A percentile compares a stretch with the other conserved stretches of the same genome.
These are phyloP conservation scores for Terfezia claveryi DNA, from an alignment of 495 filamentous ascomycete genomes.

Conservation along the genomic window DNA sequence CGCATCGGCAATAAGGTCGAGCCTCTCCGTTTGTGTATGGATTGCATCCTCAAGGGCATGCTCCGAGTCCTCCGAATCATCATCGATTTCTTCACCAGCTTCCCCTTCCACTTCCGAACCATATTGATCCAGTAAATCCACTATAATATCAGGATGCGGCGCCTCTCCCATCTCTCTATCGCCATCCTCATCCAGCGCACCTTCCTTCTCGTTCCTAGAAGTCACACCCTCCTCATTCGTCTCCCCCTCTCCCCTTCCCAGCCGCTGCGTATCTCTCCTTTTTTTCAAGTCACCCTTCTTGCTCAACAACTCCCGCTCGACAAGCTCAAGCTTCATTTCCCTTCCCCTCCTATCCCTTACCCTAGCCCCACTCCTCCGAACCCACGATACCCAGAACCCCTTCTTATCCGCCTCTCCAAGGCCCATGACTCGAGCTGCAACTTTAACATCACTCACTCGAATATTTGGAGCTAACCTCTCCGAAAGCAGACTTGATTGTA, in stretches of 20 bases:
- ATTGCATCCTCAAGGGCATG: background rate
- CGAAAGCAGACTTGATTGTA: background rate
- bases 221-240: background rate
- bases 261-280: slow-evolving; percentile 5
- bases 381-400: slow-evolving; percentile 23
- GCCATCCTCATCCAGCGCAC: background rate
- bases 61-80: slow-evolving; percentile 1
- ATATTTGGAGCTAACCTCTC: slow-evolving; percentile 17
- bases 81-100: slow-evolving; percentile 1
- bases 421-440: slow-evolving; percentile 37
- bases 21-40: slow-evolving; percentile 3
- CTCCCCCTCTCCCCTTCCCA: background rate
- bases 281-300: background rate
- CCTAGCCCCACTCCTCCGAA: background rate
- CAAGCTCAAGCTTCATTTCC: background rate
- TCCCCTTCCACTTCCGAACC: background rate
- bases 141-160: background rate
- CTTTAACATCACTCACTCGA: slow-evolving; percentile 36
- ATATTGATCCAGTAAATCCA: background rate
- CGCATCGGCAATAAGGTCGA: slow-evolving; percentile 4
- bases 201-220: background rate
- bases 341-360: background rate
- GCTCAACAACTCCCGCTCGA: slow-evolving; percentile 2
- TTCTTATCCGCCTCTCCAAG: slow-evolving; percentile 28
- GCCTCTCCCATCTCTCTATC: too few species aligned